Conservation (phyloP, 306 rosid species). For the Rosa chinensis region DNA sequence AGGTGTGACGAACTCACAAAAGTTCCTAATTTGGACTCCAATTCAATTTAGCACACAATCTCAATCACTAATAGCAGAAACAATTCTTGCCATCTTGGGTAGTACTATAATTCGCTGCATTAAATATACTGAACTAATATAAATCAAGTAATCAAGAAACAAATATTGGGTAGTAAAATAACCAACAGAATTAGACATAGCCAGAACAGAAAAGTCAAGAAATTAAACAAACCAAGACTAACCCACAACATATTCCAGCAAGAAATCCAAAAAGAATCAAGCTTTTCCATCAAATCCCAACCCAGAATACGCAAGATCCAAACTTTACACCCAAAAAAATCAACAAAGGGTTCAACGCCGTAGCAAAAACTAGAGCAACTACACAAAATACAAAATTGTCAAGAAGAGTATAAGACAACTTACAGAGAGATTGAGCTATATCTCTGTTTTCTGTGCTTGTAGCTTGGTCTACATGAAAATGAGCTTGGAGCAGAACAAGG, state of each 20-base stretch:
- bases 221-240: conserved; percentile 25
- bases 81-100: background rate
- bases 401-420: conserved; percentile 23
- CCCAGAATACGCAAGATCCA: conserved; percentile 18
- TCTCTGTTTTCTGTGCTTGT: conserved; percentile 17
- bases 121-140: background rate
- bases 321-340: background rate
- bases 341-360: conserved; percentile 3
- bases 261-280: conserved; percentile 14
- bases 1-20: background rate
- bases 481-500: conserved; percentile 29
- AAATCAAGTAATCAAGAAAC: background rate
- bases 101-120: background rate
- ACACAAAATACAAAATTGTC: background rate
- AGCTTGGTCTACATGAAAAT: conserved; percentile 28
- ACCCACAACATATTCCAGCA: conserved; percentile 18
- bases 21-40: background rate
- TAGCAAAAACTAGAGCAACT: background rate
- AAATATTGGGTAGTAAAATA: background rate
- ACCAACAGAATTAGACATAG: background rate
- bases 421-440: conserved; percentile 42
- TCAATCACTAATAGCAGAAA: background rate
- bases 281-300: conserved; percentile 23
- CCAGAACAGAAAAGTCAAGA: conserved; percentile 16
- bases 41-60: background rate